Evolutionary conservation across 441 rosid species (phyloP).

Genomic region (Mallotus japonicus): DNA sequence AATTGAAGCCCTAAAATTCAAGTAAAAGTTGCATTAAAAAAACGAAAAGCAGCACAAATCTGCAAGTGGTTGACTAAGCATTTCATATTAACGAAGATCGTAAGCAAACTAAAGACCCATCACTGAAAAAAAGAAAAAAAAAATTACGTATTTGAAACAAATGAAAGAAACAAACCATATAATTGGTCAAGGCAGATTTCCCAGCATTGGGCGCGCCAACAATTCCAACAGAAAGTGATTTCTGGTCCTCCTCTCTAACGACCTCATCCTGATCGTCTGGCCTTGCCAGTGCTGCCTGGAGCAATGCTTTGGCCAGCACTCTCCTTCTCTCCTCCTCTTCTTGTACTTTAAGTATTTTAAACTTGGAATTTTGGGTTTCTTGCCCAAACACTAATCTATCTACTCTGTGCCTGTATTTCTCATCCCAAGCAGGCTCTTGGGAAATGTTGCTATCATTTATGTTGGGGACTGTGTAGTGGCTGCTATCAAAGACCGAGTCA

Average conservation of each 20-base stretch:
- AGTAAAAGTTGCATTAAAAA: background rate
- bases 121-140: background rate
- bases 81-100: background rate
- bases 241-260: constrained; percentile 89
- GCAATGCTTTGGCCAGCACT: constrained; percentile 67
- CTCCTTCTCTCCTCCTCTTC: constrained; percentile 51
- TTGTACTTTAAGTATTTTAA: constrained; percentile 26
- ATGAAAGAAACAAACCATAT: constrained; percentile 48
- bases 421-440: constrained; percentile 59
- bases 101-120: background rate
- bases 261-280: constrained; percentile 70
- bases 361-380: constrained; percentile 34
- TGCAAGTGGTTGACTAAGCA: background rate
- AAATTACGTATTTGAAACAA: background rate
- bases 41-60: background rate
- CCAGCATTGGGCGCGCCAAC: constrained; percentile 97
- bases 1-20: background rate
- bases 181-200: constrained; percentile 82
- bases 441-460: background rate
- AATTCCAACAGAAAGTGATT: constrained; percentile 85
- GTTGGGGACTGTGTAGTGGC: constrained; percentile 40
- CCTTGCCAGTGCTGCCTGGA: constrained; percentile 65
- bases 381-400: constrained; percentile 48
- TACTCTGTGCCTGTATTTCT: constrained; percentile 55
- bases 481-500: constrained; percentile 65